Evolutionary conservation across 2,329 filamentous ascomycete species (phyloP), one percentile per base, ranked within the genome.

Genomic region (Fusarium sp.): DNA sequence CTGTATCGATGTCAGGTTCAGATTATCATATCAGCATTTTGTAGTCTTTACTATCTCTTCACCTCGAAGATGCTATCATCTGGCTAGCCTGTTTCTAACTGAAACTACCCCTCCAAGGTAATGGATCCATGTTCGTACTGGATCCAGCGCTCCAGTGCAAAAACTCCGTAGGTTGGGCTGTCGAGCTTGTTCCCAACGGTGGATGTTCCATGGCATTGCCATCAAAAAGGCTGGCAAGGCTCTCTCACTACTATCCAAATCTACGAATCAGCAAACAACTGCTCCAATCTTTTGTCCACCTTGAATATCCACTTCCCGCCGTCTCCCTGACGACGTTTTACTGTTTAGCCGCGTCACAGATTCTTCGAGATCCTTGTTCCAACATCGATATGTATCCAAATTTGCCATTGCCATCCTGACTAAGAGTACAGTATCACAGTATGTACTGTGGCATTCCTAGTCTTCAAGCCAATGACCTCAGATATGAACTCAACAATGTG

Each of bases 291-390:
- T 66, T 41, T 55, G 56, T 49, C 58, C 54, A 59, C 58, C 30
- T 57, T 29, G 15, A 11, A 58, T 72, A 72, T 69, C 72, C 72
- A 74, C 73, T 74, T 72, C 67, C 66, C 47, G 59, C 53, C 64
- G 60, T 75, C 71, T 72, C 71, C 71, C 63, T 65, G 73, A 49
- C 69, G 64, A 75, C 66, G 47, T 47, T 29, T 46, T 15, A 20
- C 29, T 55, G 45, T 55, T 56, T 46, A 58, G 52, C 27, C 46
- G 25, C 18, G 52, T 38, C 25, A 46, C 62, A 32, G 30, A 65
- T 62, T 60, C 10, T 46, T 71, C 18, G n/a, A 64, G 30, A 63
- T 60, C 59, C 52, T 55, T 45, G 64, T 30, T 22, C 15, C 13
- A 18, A 56, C 22, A 38, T 60, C 22, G 52, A 65, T 47, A 27